Percentiles rank a stretch among this genome's conserved stretches.
These are phyloP conservation scores for Blastobotrys capitulatus DNA, from an alignment of 1,139 yeast species.

Conservation along the genomic window DNA sequence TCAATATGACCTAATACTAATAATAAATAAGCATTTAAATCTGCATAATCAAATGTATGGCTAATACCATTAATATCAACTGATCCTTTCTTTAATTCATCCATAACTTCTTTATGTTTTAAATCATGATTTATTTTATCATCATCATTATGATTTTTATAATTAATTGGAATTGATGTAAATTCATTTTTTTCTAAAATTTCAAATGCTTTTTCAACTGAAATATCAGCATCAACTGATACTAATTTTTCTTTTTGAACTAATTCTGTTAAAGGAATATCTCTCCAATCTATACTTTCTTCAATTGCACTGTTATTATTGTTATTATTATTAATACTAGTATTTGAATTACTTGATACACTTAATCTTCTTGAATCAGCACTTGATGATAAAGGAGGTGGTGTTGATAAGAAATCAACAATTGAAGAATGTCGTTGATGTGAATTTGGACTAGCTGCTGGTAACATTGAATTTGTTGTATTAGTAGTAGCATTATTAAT, in stretches of 20 bases:
- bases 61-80: constrained; percentile 40
- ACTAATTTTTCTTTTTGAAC: constrained; percentile 76
- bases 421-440: constrained; percentile 42
- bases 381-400: constrained; percentile 53
- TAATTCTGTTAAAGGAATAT: constrained; percentile 62
- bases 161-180: constrained; percentile 77
- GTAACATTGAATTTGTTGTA: constrained; percentile 1
- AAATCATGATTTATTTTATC: constrained; percentile 4
- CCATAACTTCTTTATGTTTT: not conserved
- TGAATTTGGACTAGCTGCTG: constrained; percentile 9
- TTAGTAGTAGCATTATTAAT: not conserved
- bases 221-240: constrained; percentile 53
- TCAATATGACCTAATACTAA: constrained; percentile 60
- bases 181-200: constrained; percentile 63
- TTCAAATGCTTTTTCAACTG: constrained; percentile 86
- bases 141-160: constrained; percentile 15
- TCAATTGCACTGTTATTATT: constrained; percentile 8
- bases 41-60: constrained; percentile 81
- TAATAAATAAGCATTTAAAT: constrained; percentile 76
- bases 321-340: not conserved
- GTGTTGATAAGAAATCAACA: constrained; percentile 76
- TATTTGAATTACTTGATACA: not conserved
- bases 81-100: constrained; percentile 40
- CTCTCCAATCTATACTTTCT: constrained; percentile 56
- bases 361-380: constrained; percentile 8